A percentile compares a stretch with the other conserved stretches of the same genome.
phyloP scores from a whole-genome alignment of 805 yeast genomes.

The Spathaspora hagerdaliae region DNA sequence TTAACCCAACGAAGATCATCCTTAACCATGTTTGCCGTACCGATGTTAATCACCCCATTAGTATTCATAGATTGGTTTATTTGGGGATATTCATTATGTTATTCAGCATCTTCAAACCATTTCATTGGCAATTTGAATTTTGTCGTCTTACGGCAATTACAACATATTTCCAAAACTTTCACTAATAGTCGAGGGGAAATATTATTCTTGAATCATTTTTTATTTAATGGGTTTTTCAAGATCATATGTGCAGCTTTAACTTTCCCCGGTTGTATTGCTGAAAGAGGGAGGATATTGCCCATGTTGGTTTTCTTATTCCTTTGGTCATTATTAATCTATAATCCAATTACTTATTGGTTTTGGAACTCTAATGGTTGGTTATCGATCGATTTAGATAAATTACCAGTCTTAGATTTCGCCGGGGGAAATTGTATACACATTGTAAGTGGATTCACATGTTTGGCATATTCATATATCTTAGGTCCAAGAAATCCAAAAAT shows the following conservation, averaged over 20 bases:
- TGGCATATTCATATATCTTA: constrained; percentile 39
- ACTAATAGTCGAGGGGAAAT: constrained; percentile 38
- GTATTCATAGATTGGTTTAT: constrained; percentile 40
- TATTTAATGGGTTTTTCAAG: constrained; percentile 38
- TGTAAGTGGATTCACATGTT: constrained; percentile 42
- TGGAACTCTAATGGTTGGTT: constrained; percentile 45
- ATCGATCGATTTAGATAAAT: constrained; percentile 23
- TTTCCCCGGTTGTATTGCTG: constrained; percentile 42
- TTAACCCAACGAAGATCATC: constrained; percentile 40
- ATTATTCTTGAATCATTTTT: constrained; percentile 30
- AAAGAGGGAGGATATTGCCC: constrained; percentile 39
- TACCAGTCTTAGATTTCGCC: constrained; percentile 43
- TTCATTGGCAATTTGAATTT: constrained; percentile 33
- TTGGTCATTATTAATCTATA: constrained; percentile 39
- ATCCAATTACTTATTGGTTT: constrained; percentile 43
- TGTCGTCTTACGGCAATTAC: constrained; percentile 26
- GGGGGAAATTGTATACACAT: constrained; percentile 44
- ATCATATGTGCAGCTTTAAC: constrained; percentile 36
- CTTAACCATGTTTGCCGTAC: constrained; percentile 35
- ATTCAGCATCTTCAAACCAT: constrained; percentile 27
- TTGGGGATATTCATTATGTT: constrained; percentile 42
- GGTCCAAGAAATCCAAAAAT: constrained; percentile 41
- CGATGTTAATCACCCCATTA: constrained; percentile 26
- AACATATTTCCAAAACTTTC: constrained; percentile 15
- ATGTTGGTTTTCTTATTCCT: constrained; percentile 35